Base-by-base conservation (phyloP, 345 rosid genomes). In the Arabidopsis arenosa region DNA sequence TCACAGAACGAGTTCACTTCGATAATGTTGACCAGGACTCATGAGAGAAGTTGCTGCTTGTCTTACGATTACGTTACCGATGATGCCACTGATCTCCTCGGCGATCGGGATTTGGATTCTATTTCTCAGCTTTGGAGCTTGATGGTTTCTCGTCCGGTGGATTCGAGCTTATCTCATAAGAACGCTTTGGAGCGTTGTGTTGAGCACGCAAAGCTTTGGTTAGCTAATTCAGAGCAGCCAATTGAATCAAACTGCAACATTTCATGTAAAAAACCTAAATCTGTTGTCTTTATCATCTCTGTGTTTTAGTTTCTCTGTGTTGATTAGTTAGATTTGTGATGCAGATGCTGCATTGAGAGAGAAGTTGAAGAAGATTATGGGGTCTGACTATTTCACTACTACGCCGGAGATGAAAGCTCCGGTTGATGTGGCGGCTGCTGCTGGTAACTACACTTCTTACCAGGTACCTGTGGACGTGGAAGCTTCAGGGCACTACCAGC, bases 1-100 rank as follows among this genome's bases (percentile, higher is more conserved):
- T 81, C 90, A 14, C 98, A 90, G 89, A 84, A 66, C 35, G 99
- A 93, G 48, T 88, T 87, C 66, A 78, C 94, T 5, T 85, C 94
- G 47, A 88, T 85, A 62, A 89, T 89, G 94, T 71, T 89, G 79
- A 88, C 93, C 39, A 84, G 94, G 82, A 89, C 89, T 2, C 96
- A 90, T 66, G 99, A 93, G 89, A 80, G 98, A 37, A 90, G 92
- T 0, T 91, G 92, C 69, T 96, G 99, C 81, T 82, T 93, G 90
- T 83, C 92, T 23, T 96, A 96, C 60, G 99, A 96, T 77, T 80
- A 81, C 26, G 98, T 96, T 4, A 88, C 98, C 6, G 99, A 96
- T 47, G 98, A 96, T n/a, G 91, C 87, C 12, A 87, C 93, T 66
- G 98, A 90, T 87, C 84, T 86, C 72, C 91, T 95, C 5, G 82